Evolutionary conservation across 2,329 filamentous ascomycete species (phyloP), one percentile per base, ranked within the genome.

Genomic region (Colletotrichum sp.): DNA sequence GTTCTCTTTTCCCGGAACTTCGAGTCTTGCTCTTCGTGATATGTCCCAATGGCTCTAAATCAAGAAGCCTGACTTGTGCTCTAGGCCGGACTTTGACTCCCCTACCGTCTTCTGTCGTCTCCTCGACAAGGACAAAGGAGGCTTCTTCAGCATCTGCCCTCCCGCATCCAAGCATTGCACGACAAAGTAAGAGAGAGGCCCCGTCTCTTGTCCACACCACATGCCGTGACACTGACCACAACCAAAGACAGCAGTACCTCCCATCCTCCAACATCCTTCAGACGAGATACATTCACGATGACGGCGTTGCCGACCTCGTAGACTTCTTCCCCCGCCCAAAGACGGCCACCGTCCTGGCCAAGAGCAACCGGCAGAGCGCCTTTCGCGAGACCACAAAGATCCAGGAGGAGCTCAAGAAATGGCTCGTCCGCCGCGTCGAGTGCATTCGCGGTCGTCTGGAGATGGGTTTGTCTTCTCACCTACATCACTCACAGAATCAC

Each of bases 241-340:
- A 1, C 5, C 6, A 21, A 64, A 78, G 77, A 44, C 94, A 96
- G 84, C 92, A 94, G 81, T 96, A 96, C 80, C 88, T 95, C 3
- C 93, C 94, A 0, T 94, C 92, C 12, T 93, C 93, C 64, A 95
- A 94, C 80, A 93, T 96, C 75, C 87, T 96, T 4, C 93, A 95
- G 82, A 96, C 94, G 2, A 89, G 94, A n/a, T 95, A 94, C 82
- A 93, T 95, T 78, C 91, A 93, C 77, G 94, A 96, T 79, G 91
- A 94, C 72, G 94, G 94, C 1, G 94, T 95, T 1, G 90, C 94
- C 13, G 93, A 94, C 71, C 82, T 96, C 34, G 87, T 94, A 18
- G 94, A 96, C 82, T 96, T 95, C 85, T 95, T 96, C 78, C 94
- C 94, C 0, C 89, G 94, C 2, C 93, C 93, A 13, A 92, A 91